Conservation (phyloP, 1,284 basidiomycete genomes). For the Fistulina hepatica region DNA sequence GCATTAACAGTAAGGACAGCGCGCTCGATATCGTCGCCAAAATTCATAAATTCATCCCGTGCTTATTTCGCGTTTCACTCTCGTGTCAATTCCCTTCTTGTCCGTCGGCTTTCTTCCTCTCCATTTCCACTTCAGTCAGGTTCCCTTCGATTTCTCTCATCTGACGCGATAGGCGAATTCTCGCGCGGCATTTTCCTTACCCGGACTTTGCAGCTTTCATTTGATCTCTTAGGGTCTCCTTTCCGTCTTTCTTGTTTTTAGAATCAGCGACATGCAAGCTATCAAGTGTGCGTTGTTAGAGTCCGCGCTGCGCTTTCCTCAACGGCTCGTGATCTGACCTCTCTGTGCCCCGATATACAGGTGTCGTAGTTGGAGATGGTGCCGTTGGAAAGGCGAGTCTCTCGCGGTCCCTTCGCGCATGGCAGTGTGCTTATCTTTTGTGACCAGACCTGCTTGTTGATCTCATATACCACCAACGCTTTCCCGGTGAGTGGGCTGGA, state of each 20-base stretch:
- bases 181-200: too few species aligned
- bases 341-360: constrained; percentile 37
- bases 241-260: constrained; percentile 10
- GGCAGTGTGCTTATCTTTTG: constrained; percentile 3
- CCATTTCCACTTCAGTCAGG: too few species aligned
- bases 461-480: constrained; percentile 95
- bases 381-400: constrained; percentile 90
- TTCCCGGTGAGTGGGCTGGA: constrained; percentile 64
- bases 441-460: constrained; percentile 84
- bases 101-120: too few species aligned
- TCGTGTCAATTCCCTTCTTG: too few species aligned
- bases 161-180: too few species aligned
- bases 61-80: too few species aligned
- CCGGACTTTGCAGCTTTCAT: too few species aligned
- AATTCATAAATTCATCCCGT: too few species aligned
- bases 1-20: too few species aligned
- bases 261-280: constrained; percentile 44
- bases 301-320: constrained; percentile 18
- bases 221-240: constrained; percentile 12
- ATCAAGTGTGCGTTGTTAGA: constrained; percentile 46
- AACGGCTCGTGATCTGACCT: not conserved
- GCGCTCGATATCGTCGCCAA: too few species aligned
- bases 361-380: constrained; percentile 99
- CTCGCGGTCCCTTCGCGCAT: constrained; percentile 7
- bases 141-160: too few species aligned